Evolutionary conservation across 2,329 filamentous ascomycete species (phyloP).

Genomic region (Emmonsiellopsis sp.): DNA sequence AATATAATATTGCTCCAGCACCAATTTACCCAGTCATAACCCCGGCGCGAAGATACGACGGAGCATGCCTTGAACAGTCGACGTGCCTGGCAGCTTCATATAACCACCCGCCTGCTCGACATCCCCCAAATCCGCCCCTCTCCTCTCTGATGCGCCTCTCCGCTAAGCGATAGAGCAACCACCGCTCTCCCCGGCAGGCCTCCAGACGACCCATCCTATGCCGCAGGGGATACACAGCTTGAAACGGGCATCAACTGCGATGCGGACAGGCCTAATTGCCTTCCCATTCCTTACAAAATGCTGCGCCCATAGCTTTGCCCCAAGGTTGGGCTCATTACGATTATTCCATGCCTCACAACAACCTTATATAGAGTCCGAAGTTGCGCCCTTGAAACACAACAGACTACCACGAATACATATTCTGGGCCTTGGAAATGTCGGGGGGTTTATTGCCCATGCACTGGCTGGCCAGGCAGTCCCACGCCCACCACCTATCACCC

Average conservation of each 20-base stretch:
- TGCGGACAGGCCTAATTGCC: not conserved
- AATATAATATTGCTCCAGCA: too few relatives aligned
- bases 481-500: slow-evolving; percentile 62
- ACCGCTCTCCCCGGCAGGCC: not conserved
- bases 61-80: too few relatives aligned
- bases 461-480: slow-evolving; percentile 47
- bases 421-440: slow-evolving; percentile 72
- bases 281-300: not conserved
- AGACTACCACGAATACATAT: slow-evolving; percentile 53
- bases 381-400: not conserved
- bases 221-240: not conserved
- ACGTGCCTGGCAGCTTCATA: too few relatives aligned
- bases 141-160: too few relatives aligned
- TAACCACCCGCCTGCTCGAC: too few relatives aligned
- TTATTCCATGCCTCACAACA: not conserved
- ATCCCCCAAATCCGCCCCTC: too few relatives aligned
- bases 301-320: not conserved
- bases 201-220: not conserved
- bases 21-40: too few relatives aligned
- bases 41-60: too few relatives aligned
- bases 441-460: slow-evolving; percentile 66
- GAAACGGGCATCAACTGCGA: not conserved
- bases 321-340: not conserved
- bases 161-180: too few relatives aligned
- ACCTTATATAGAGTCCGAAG: not conserved